These are phyloP conservation scores for Mycena rosella DNA, from an alignment of 768 basidiomycete species.

Conservation along the genomic window DNA sequence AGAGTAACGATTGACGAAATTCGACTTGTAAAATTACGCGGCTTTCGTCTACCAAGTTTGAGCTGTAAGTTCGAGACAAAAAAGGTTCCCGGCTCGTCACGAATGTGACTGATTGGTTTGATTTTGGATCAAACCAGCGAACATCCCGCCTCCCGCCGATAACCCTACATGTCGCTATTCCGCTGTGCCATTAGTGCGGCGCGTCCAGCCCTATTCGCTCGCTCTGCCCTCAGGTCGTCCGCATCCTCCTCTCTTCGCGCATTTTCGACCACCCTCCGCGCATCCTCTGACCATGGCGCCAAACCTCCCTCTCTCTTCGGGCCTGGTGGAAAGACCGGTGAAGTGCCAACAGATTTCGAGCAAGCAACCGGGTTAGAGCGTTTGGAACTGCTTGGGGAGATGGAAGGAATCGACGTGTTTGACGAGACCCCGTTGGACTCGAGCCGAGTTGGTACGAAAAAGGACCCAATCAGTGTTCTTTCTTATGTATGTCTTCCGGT, in stretches of 20 bases:
- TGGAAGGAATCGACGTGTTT: slow-evolving; percentile 92
- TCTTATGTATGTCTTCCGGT: slow-evolving; percentile 76
- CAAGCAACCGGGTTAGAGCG: slow-evolving; percentile 98
- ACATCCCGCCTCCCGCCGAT: no score
- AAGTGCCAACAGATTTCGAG: slow-evolving; percentile 85
- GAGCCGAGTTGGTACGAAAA: slow-evolving; percentile 87
- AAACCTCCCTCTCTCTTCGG: slow-evolving; percentile 78
- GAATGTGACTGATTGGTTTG: neutral
- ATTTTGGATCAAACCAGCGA: no score
- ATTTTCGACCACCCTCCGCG: slow-evolving; percentile 69
- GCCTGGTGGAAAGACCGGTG: slow-evolving; percentile 76
- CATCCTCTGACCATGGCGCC: slow-evolving; percentile 65
- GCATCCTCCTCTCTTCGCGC: slow-evolving; percentile 57
- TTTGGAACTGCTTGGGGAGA: slow-evolving; percentile 89
- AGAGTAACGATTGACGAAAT: no score
- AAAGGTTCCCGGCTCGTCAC: no score
- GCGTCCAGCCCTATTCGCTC: slow-evolving; percentile 56
- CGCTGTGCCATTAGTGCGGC: slow-evolving; percentile 45
- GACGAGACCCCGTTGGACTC: slow-evolving; percentile 88
- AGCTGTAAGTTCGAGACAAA: no score
- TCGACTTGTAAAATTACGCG: no score
- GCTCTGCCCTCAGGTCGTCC: slow-evolving; percentile 50
- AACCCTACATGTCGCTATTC: slow-evolving; percentile 24
- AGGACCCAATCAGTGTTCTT: slow-evolving; percentile 88
- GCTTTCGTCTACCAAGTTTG: no score